A percentile compares a stretch with the other conserved stretches of the same genome.
Conservation (phyloP, 495 filamentous ascomycete genomes). For the Xanthoparmelia taractica region DNA sequence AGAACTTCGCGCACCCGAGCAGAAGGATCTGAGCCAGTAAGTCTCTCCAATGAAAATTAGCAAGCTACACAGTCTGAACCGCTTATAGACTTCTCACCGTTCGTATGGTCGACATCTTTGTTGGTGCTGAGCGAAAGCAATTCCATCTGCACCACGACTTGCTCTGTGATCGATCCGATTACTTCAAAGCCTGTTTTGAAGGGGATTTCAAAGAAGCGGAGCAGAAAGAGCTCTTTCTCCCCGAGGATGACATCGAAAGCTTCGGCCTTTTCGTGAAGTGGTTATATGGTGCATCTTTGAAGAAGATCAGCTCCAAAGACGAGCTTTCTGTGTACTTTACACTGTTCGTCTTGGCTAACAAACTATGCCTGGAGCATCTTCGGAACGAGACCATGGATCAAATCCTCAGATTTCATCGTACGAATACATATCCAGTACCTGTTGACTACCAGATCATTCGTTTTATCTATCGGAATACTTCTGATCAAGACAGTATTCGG, state of each 20-base stretch:
- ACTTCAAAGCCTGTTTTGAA: background rate
- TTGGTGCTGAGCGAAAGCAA: background rate
- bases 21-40: background rate
- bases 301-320: background rate
- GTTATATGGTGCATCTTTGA: background rate
- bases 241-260: background rate
- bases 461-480: background rate
- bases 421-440: background rate
- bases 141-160: slow-evolving; percentile 10
- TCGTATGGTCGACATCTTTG: background rate
- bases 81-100: background rate
- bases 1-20: background rate
- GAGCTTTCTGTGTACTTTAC: background rate
- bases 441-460: background rate
- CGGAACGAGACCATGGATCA: background rate
- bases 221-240: background rate
- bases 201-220: background rate
- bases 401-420: background rate
- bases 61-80: background rate
- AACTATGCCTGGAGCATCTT: background rate
- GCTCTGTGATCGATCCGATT: background rate
- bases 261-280: background rate
- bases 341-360: background rate
- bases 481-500: background rate
- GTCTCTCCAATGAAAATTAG: background rate